Evolutionary conservation across 768 basidiomycete genomes (phyloP).

Genomic region (Solioccasus polychromus): DNA sequence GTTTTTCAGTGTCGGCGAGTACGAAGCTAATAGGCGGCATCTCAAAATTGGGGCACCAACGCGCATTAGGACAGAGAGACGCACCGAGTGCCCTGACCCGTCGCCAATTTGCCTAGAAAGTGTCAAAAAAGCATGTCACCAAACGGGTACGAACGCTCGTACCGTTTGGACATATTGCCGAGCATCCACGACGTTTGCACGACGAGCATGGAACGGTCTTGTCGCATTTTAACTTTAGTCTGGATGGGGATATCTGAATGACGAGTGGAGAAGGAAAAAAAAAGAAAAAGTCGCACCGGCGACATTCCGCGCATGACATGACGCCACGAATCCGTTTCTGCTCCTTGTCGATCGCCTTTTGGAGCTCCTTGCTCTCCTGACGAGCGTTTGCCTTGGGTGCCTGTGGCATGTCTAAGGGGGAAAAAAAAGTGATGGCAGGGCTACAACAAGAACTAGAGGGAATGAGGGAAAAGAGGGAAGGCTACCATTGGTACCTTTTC

Average conservation of each 20-base stretch:
- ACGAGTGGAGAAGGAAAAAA: neutral
- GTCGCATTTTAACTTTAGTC: constrained; percentile 72
- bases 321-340: constrained; percentile 59
- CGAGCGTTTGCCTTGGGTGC: constrained; percentile 45
- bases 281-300: constrained; percentile 42
- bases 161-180: constrained; percentile 75
- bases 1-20: constrained; percentile 65
- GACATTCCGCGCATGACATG: constrained; percentile 58
- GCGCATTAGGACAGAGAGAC: constrained; percentile 9
- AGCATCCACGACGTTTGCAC: constrained; percentile 72
- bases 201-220: constrained; percentile 58
- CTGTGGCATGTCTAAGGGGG: constrained; percentile 43
- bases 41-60: neutral
- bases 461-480: neutral
- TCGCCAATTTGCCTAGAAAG: constrained; percentile 60
- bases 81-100: constrained; percentile 75
- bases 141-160: neutral
- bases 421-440: neutral
- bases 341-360: constrained; percentile 61
- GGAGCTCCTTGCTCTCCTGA: constrained; percentile 32
- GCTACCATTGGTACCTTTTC: constrained; percentile 3
- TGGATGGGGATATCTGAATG: constrained; percentile 21
- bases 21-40: constrained; percentile 48
- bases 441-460: neutral
- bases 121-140: neutral